Base-by-base conservation (phyloP, 129 eudicot species). In the Artemisia tridentata region DNA sequence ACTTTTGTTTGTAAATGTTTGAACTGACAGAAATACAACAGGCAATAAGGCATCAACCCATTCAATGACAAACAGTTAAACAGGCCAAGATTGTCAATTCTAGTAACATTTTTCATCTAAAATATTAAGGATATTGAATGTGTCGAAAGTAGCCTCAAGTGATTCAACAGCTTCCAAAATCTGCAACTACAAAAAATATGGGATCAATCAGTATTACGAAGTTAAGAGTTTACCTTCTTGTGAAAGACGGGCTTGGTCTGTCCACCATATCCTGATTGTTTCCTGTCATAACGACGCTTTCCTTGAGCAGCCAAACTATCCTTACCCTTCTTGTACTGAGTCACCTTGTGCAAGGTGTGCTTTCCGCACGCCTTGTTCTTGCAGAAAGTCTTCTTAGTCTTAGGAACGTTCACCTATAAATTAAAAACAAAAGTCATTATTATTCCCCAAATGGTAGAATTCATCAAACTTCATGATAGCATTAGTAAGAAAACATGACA, bases 181-280 rank as follows among this genome's bases (percentile, higher is more conserved):
- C 3, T 58, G 11, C 7, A 15, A 3, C 17, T 7, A 47, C 13
- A n/a, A 11, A 11, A 31, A 13, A 53, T 11, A 17, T 29, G 6
- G 38, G 38, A 34, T 34, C 9, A 34, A 34, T 34, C 41, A 34
- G 41, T 34, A 34, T 34, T 34, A 1, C 15, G 0, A 27, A 3
- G 15, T 14, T 41, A 14, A 38, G 8, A 31, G 14, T 29, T 64
- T 4, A 80, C 84, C 80, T 80, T 75, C 80, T 75, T 80, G 80
- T 80, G 84, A 45, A 80, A 80, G 64, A 80, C 84, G 12, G 84
- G 84, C 69, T 80, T 80, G 13, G 84, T 75, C 60, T 80, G 84
- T 53, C 84, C 84, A 69, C 84, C 84, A 80, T 80, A 80, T 5
- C 84, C 84, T 0, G 80, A 80, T 52, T 80, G 84, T 46, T 80